Base-by-base conservation (phyloP, 257 asterid species). In the Nicotiana knightiana region DNA sequence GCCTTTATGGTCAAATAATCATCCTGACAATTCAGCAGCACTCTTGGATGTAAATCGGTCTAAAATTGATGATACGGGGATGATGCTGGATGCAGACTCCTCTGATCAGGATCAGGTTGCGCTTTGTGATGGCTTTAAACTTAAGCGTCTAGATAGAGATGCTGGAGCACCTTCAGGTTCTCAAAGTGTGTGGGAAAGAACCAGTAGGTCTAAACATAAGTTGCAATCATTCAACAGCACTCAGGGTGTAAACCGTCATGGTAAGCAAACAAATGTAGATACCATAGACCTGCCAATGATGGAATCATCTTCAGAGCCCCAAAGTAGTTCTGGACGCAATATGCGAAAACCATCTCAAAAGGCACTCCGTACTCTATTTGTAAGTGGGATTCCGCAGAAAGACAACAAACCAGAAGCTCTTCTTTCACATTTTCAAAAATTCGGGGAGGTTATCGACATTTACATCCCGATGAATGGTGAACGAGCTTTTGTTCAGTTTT, bases 331-430 rank as follows among this genome's bases (percentile, higher is more conserved):
- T 82, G 91, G 87, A 80, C 90, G 86, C 68, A 89, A 85, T 84
- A 73, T 67, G 66, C 90, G 89, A 80, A 96, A 86, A 83, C 88
- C 98, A 80, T 88, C 91, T 81, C 97, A 87, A 53, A 94, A 88
- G 91, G 97, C 97, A 24, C 88, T 89, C 62, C 93, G 97, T 32
- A 94, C 98, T 57, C 84, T 96, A 79, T 94, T 91, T 84, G 97
- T 96, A 81, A 88, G 84, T 80, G 94, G 91, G 86, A 85, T 96
- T 88, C 99, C 99, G 65, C 89, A 67, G 75, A 92, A 91, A 87
- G 98, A 96, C 63, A 96, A 94, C 90, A 96, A 84, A 86, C 92
- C 85, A 89, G 99, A 94, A 88, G 89, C 93, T 32, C 98, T 96
- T 86, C 91, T 93, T 88, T 89, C 87, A 51, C 99, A 96, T 90